Conservation (phyloP, 2,329 filamentous ascomycete genomes). For the Cordyceps pruinosa region DNA sequence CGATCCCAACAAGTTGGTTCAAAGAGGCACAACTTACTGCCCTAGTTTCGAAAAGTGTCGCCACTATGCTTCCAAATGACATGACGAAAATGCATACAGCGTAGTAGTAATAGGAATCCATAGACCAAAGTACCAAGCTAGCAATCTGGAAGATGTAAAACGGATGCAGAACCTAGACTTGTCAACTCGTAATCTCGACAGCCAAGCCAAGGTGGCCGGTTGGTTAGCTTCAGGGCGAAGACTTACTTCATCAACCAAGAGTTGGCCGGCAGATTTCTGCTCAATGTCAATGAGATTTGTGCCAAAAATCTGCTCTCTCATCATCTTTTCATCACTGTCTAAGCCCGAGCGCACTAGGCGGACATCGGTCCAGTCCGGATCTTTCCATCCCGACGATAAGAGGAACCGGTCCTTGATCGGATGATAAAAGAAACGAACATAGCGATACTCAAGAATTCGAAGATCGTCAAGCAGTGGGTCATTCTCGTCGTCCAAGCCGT, state of each 20-base stretch:
- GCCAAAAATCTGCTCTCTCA: conserved; percentile 81
- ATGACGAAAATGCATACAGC: conserved; percentile 91
- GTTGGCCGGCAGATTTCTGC: conserved; percentile 74
- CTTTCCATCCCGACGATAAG: conserved; percentile 85
- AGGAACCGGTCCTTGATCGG: conserved; percentile 84
- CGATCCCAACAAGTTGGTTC: background rate
- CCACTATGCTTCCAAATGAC: conserved; percentile 83
- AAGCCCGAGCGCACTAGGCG: conserved; percentile 69
- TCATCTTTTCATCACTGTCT: conserved; percentile 79
- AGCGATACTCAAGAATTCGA: conserved; percentile 81
- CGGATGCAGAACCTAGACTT: conserved; percentile 74
- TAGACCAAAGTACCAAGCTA: conserved; percentile 86
- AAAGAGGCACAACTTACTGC: conserved; percentile 48
- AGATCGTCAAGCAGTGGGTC: conserved; percentile 72
- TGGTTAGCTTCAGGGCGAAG: background rate
- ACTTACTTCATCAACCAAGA: conserved; percentile 78
- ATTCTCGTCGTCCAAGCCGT: conserved; percentile 51
- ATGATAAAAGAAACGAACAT: conserved; percentile 88
- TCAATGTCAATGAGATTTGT: conserved; percentile 88
- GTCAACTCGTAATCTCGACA: background rate
- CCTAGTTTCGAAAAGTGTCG: conserved; percentile 84
- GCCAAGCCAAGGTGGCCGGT: background rate
- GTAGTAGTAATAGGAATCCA: conserved; percentile 98
- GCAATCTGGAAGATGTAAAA: conserved; percentile 98
- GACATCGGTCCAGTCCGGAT: conserved; percentile 79